A percentile compares a stretch with the other conserved stretches of the same genome.
Conservation (phyloP, 2,329 filamentous ascomycete species). For the Lojkania enalia region DNA sequence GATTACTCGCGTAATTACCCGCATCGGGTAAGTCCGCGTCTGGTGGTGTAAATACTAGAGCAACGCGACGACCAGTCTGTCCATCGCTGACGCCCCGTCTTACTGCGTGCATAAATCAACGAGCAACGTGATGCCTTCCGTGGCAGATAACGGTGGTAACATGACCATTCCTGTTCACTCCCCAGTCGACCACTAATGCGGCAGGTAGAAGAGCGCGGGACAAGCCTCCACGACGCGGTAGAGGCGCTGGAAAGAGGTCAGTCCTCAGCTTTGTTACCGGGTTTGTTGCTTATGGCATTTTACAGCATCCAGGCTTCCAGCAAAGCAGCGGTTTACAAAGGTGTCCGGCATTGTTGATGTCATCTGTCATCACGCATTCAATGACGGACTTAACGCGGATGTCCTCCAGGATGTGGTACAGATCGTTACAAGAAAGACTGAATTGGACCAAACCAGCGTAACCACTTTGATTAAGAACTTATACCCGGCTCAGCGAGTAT, state of each 20-base stretch:
- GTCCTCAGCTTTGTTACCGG: conserved; percentile 22
- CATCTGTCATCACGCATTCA: conserved; percentile 66
- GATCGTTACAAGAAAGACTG: conserved; percentile 66
- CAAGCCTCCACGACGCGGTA: conserved; percentile 39
- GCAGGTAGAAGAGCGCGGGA: conserved; percentile 30
- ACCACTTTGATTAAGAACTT: conserved; percentile 71
- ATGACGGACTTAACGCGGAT: conserved; percentile 65
- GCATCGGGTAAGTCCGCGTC: neutral
- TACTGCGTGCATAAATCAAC: conserved; percentile 25
- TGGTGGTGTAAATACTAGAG: conserved; percentile 26
- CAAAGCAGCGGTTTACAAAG: conserved; percentile 66
- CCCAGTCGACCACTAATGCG: conserved; percentile 27
- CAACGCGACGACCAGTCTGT: conserved; percentile 24
- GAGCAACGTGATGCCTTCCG: conserved; percentile 35
- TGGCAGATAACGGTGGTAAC: conserved; percentile 27
- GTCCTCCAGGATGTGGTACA: conserved; percentile 67
- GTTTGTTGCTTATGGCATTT: conserved; percentile 25
- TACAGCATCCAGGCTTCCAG: conserved; percentile 50
- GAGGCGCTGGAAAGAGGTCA: conserved; percentile 41
- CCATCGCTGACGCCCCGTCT: conserved; percentile 30
- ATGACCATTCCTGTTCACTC: conserved; percentile 13
- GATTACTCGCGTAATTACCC: neutral
- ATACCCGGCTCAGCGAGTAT: conserved; percentile 71
- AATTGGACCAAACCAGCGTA: conserved; percentile 76
- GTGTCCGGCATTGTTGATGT: conserved; percentile 67